Evolutionary conservation across 345 rosid genomes (phyloP).

Genomic region (Hevea brasiliensis): DNA sequence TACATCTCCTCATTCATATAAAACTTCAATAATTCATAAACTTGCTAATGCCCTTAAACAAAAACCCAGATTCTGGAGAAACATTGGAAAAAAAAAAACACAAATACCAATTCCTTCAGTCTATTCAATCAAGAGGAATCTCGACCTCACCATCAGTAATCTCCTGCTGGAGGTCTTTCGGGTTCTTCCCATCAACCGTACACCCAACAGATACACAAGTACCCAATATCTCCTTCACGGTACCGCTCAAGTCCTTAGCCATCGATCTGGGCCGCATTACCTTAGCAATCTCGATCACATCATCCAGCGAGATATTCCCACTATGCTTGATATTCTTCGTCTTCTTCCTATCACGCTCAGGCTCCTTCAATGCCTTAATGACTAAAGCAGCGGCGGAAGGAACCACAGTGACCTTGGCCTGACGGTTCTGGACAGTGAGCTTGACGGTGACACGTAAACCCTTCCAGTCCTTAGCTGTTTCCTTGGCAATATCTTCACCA

Average conservation of each 20-base stretch:
- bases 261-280: slow-evolving; percentile 16
- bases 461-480: slow-evolving; percentile 27
- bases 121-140: slow-evolving; percentile 13
- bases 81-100: background rate
- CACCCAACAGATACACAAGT: slow-evolving; percentile 26
- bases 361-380: slow-evolving; percentile 23
- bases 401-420: slow-evolving; percentile 19
- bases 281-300: slow-evolving; percentile 23
- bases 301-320: slow-evolving; percentile 16
- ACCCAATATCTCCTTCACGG: slow-evolving; percentile 18
- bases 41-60: background rate
- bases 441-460: slow-evolving; percentile 21
- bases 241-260: slow-evolving; percentile 20
- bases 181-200: slow-evolving; percentile 22
- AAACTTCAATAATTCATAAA: slow-evolving; percentile 9
- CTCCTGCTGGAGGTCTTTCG: slow-evolving; percentile 20
- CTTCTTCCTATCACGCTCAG: slow-evolving; percentile 21
- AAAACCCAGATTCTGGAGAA: background rate
- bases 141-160: slow-evolving; percentile 25
- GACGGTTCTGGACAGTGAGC: slow-evolving; percentile 26
- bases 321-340: slow-evolving; percentile 20
- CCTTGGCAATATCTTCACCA: slow-evolving; percentile 22
- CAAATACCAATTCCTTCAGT: background rate
- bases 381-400: slow-evolving; percentile 19
- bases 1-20: slow-evolving; percentile 27